Conservation (phyloP, 2,329 filamentous ascomycete species). For the Penicillium capsulatum region DNA sequence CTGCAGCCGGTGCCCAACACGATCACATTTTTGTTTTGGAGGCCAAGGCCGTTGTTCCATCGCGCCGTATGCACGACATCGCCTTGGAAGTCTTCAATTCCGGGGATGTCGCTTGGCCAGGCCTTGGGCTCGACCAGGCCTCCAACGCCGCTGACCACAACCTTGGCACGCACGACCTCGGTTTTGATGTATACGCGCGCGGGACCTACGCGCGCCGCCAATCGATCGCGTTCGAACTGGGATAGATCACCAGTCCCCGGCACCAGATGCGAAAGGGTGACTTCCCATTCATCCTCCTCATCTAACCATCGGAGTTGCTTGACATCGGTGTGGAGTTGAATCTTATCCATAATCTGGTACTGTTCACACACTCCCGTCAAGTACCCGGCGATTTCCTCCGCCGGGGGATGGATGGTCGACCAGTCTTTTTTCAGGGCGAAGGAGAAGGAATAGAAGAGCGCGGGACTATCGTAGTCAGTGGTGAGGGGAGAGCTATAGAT, state of each 20-base stretch:
- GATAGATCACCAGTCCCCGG: constrained; percentile 54
- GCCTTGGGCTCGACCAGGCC: constrained; percentile 53
- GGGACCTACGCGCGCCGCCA: constrained; percentile 44
- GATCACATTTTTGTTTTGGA: constrained; percentile 54
- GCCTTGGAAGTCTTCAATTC: constrained; percentile 52
- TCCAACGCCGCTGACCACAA: constrained; percentile 54
- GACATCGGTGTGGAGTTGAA: constrained; percentile 57
- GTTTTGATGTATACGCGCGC: constrained; percentile 48
- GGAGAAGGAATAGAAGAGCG: constrained; percentile 54
- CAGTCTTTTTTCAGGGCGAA: constrained; percentile 53
- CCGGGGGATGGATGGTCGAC: constrained; percentile 48
- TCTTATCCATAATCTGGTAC: constrained; percentile 54
- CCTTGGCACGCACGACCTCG: constrained; percentile 52
- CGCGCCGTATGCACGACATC: constrained; percentile 56
- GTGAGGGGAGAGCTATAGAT: neutral
- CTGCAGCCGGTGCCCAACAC: constrained; percentile 57
- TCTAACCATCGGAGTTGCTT: constrained; percentile 51
- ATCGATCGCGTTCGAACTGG: constrained; percentile 44
- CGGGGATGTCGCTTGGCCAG: constrained; percentile 50
- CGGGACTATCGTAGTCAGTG: constrained; percentile 45
- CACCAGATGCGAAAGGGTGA: constrained; percentile 49
- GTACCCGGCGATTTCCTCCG: constrained; percentile 51
- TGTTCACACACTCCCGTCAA: constrained; percentile 51
- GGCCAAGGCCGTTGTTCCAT: constrained; percentile 52
- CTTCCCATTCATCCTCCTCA: constrained; percentile 53